Evolutionary conservation across 371 early-diverging fungal genomes (phyloP), one percentile per base, ranked within the genome.

Genomic region (Syncephalastrum racemosum): DNA sequence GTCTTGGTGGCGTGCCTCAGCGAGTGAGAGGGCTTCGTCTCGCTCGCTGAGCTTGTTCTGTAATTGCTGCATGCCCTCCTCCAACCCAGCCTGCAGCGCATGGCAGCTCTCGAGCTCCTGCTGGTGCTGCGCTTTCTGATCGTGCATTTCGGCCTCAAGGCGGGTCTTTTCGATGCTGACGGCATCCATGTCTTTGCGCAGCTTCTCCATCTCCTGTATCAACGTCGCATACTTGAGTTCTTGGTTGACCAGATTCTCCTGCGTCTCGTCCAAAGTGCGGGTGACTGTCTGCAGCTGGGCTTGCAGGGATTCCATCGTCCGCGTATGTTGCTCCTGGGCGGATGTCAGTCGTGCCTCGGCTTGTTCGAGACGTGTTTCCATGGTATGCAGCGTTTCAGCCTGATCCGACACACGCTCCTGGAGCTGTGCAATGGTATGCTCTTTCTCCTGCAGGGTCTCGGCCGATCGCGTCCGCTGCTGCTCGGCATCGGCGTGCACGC

Each of bases 401-500:
- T 58, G 62, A 5, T 54, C 22, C 15, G 57, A 49, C 5, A 59
- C n/a, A 15, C 58, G 60, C 6, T 25, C 25, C 3, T 31, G 39
- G 54, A 67, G 24, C 2, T 45, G n/a, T 3, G 27, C 19, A 20
- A 64, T 62, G 15, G 46, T n/a, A 24, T 54, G 57, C 31, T 66
- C 56, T 56, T 67, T 73, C 40, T 60, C 60, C 42, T 42, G 20
- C 12, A 69, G 18, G 40, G 41, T 24, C 14, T 53, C 27, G 27
- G 53, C 27, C 20, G 56, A 50, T 14, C 42, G 39, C 7, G 12
- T 5, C 16, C 51, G 23, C 18, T 63, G 51, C 39, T 46, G 36
- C 6, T 43, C 22, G 5, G 58, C 50, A 20, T 36, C 51, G 39
- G 50, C 54, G 15, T 24, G 58, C 10, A 31, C 36, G 36, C 36